Evolutionary conservation across 1,139 yeast species (phyloP).

Genomic region (Pichia kudriavzevii): DNA sequence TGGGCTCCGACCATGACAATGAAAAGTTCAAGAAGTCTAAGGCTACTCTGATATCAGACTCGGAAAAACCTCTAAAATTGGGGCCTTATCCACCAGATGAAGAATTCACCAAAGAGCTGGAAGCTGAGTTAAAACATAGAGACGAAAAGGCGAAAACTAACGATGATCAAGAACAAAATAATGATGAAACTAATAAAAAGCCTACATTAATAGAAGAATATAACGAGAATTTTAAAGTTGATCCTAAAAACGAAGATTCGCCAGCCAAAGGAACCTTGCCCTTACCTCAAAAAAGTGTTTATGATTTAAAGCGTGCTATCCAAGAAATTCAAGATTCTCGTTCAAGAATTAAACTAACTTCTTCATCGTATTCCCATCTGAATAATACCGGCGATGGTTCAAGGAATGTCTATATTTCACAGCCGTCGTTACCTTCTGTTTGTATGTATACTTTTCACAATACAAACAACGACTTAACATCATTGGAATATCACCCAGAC

Average conservation of each 20-base stretch:
- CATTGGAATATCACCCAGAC: conserved; percentile 80
- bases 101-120: conserved; percentile 77
- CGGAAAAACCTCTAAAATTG: conserved; percentile 65
- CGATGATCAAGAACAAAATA: conserved; percentile 21
- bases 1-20: conserved; percentile 18
- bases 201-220: conserved; percentile 43
- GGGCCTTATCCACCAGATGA: conserved; percentile 84
- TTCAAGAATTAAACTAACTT: conserved; percentile 56
- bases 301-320: conserved; percentile 74
- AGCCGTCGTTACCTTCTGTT: conserved; percentile 84
- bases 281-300: conserved; percentile 71
- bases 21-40: conserved; percentile 15
- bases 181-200: conserved; percentile 12
- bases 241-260: conserved; percentile 45
- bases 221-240: conserved; percentile 41
- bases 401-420: conserved; percentile 27
- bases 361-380: conserved; percentile 28
- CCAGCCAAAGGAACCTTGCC: conserved; percentile 76
- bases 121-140: conserved; percentile 69
- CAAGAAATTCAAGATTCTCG: conserved; percentile 76
- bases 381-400: conserved; percentile 3
- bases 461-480: conserved; percentile 80
- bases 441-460: conserved; percentile 99
- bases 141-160: conserved; percentile 39
- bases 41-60: conserved; percentile 31